phyloP scores from a whole-genome alignment of 768 basidiomycete genomes.

The Amanita subjunquillea region DNA sequence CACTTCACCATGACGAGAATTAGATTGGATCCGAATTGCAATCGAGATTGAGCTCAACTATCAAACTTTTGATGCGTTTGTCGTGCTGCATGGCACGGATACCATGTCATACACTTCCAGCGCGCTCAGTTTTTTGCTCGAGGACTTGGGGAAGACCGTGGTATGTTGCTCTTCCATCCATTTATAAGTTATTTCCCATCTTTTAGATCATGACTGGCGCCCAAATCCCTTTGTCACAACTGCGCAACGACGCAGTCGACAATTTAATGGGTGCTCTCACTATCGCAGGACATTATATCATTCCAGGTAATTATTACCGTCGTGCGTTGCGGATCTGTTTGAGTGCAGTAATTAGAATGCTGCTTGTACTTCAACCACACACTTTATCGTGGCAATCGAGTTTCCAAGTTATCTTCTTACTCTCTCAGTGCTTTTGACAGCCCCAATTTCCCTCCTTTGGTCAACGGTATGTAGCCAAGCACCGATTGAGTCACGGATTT shows the following conservation, averaged over 20 bases:
- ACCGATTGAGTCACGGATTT: background rate
- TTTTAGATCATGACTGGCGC: constrained; percentile 81
- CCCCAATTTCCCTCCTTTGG: constrained; percentile 75
- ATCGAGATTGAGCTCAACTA: constrained; percentile 94
- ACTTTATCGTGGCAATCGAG: constrained; percentile 78
- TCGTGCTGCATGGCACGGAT: constrained; percentile 85
- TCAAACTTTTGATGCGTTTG: constrained; percentile 74
- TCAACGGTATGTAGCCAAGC: constrained; percentile 49
- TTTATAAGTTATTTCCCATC: background rate
- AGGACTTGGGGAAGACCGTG: constrained; percentile 89
- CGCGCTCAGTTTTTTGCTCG: constrained; percentile 82
- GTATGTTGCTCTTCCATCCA: constrained; percentile 25
- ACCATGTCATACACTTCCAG: constrained; percentile 88
- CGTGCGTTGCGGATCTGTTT: background rate
- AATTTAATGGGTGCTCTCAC: constrained; percentile 85
- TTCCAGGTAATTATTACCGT: constrained; percentile 54
- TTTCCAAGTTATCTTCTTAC: constrained; percentile 73
- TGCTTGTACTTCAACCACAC: constrained; percentile 87
- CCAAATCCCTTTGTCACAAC: constrained; percentile 84
- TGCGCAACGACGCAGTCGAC: constrained; percentile 91
- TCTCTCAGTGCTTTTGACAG: constrained; percentile 79
- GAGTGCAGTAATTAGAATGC: constrained; percentile 42
- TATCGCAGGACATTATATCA: constrained; percentile 84
- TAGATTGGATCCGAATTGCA: constrained; percentile 87
- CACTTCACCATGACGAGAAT: background rate